A percentile compares a stretch with the other conserved stretches of the same genome.
Evolutionary conservation across 2,329 filamentous ascomycete species (phyloP).

Genomic region (Xylariaceae sp.): DNA sequence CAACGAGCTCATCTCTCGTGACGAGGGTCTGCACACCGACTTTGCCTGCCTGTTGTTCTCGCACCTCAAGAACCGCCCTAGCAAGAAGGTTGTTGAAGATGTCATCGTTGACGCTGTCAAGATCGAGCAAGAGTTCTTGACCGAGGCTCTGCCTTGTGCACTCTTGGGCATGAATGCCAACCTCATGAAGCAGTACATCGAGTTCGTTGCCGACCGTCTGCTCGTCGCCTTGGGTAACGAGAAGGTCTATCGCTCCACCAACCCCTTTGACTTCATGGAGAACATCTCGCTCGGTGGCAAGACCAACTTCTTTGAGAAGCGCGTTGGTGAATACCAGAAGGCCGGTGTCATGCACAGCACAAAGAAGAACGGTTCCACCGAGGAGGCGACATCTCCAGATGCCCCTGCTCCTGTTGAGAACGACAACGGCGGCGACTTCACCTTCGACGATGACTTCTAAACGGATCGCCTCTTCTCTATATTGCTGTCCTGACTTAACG

Average conservation of each 20-base stretch:
- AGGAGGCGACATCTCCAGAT: constrained; percentile 42
- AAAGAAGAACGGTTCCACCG: constrained; percentile 58
- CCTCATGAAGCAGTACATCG: constrained; percentile 99
- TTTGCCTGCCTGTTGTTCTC: constrained; percentile 97
- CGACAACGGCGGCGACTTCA: constrained; percentile 74
- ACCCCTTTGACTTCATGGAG: constrained; percentile 99
- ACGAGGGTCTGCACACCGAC: constrained; percentile 98
- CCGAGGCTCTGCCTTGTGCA: constrained; percentile 86
- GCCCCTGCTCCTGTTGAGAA: constrained; percentile 43
- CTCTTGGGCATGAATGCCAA: constrained; percentile 96
- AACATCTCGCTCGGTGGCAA: constrained; percentile 98
- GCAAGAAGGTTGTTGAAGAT: constrained; percentile 73
- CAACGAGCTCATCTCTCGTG: constrained; percentile 99
- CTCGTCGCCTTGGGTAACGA: constrained; percentile 89
- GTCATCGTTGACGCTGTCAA: constrained; percentile 92
- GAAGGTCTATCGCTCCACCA: constrained; percentile 88
- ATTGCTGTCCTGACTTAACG: background rate
- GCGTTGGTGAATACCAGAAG: constrained; percentile 99
- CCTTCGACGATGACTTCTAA: constrained; percentile 97
- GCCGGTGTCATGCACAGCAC: constrained; percentile 95
- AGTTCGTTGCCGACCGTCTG: constrained; percentile 96
- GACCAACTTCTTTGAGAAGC: constrained; percentile 99
- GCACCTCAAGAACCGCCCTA: constrained; percentile 90
- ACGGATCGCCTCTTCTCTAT: constrained; percentile 29
- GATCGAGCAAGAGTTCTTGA: constrained; percentile 98